Conservation (phyloP, 108 stramenopile species). For the Craspedostauros australis region DNA sequence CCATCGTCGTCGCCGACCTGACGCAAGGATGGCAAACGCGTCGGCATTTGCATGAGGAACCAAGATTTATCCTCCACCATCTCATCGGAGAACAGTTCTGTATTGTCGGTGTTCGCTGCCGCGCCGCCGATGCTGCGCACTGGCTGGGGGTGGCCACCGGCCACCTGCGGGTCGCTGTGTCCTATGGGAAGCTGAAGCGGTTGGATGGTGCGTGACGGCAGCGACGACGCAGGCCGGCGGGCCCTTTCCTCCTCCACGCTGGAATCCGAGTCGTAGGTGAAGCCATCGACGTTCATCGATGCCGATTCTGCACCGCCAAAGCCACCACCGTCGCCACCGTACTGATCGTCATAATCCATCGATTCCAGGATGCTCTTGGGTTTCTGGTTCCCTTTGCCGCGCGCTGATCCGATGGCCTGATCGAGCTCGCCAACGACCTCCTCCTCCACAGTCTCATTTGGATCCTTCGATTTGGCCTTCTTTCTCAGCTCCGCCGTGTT, state of each 20-base stretch:
- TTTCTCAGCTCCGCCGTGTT: constrained; percentile 7
- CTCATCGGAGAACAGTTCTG: background rate
- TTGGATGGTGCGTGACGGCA: constrained; percentile 15
- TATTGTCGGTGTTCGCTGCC: background rate
- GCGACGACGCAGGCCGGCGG: background rate
- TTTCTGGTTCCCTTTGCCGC: constrained; percentile 12
- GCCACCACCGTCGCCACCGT: constrained; percentile 10
- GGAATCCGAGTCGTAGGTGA: constrained; percentile 79
- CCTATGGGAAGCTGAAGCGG: constrained; percentile 42
- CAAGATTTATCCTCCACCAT: constrained; percentile 33
- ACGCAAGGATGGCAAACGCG: constrained; percentile 41
- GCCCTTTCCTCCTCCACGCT: constrained; percentile 43
- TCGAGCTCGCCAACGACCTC: constrained; percentile 77
- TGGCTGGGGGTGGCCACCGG: too few relatives aligned
- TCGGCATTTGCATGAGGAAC: constrained; percentile 60
- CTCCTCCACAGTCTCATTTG: constrained; percentile 38
- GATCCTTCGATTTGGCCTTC: constrained; percentile 7
- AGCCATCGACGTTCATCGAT: constrained; percentile 24
- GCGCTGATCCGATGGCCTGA: constrained; percentile 34
- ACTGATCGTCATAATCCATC: constrained; percentile 5
- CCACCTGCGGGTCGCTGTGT: too few relatives aligned
- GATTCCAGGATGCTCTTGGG: constrained; percentile 2
- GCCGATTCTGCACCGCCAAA: too few relatives aligned
- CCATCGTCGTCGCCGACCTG: background rate
- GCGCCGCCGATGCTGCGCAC: constrained; percentile 5